Evolutionary conservation across 1,139 yeast genomes (phyloP).

Genomic region (Saccharomyces pastorianus): DNA sequence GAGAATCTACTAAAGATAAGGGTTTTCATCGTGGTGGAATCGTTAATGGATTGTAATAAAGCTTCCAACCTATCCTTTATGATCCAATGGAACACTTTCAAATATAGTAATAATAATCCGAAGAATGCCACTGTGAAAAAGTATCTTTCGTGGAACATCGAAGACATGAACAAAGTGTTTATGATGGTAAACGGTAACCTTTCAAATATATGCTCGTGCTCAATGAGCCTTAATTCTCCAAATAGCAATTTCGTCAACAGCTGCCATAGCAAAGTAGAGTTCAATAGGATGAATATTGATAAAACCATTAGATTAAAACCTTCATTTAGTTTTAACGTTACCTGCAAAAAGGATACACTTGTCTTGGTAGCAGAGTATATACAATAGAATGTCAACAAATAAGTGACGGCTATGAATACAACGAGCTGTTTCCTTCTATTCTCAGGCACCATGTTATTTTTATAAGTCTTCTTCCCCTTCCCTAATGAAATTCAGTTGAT

Average conservation of each 20-base stretch:
- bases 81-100: constrained; percentile 71
- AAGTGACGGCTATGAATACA: constrained; percentile 9
- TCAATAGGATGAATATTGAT: constrained; percentile 27
- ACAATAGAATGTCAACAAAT: constrained; percentile 9
- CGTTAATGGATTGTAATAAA: constrained; percentile 35
- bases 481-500: neutral
- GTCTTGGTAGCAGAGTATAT: constrained; percentile 9
- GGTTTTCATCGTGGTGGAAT: constrained; percentile 31
- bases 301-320: constrained; percentile 36
- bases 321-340: constrained; percentile 36
- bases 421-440: constrained; percentile 11
- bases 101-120: constrained; percentile 41
- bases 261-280: constrained; percentile 27
- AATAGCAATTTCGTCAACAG: constrained; percentile 41
- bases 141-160: constrained; percentile 52
- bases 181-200: constrained; percentile 57
- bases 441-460: constrained; percentile 6
- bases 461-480: neutral
- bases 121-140: constrained; percentile 38
- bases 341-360: constrained; percentile 20
- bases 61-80: constrained; percentile 56
- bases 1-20: constrained; percentile 34
- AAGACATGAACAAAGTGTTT: constrained; percentile 56
- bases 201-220: constrained; percentile 70
- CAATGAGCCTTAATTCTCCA: constrained; percentile 69